phyloP scores from a whole-genome alignment of 2,329 filamentous ascomycete genomes.

The Aspergillus hiratsukae region DNA sequence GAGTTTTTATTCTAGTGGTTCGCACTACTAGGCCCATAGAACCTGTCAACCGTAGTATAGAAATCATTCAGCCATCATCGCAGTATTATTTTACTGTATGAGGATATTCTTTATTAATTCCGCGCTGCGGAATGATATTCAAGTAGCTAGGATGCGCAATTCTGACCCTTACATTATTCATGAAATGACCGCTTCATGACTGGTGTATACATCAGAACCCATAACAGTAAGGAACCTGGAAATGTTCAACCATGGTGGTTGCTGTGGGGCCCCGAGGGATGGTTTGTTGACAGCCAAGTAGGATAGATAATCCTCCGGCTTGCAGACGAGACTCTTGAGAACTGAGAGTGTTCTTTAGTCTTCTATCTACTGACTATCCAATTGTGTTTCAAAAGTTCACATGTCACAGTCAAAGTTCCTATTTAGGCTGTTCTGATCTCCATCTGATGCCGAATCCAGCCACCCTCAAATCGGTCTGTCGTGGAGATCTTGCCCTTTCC shows the following conservation, averaged over 20 bases:
- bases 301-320: background rate
- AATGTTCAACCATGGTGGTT: conserved; percentile 13
- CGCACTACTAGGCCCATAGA: no score
- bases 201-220: no score
- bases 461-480: background rate
- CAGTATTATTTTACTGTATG: background rate
- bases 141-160: no score
- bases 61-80: no score
- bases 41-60: no score
- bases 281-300: conserved; percentile 18
- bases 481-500: conserved; percentile 19
- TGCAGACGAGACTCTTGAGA: background rate
- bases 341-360: background rate
- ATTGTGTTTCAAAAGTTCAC: background rate
- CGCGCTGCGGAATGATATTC: no score
- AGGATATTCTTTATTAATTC: no score
- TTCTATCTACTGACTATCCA: background rate
- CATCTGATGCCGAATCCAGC: background rate
- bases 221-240: background rate
- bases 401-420: background rate
- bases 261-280: conserved; percentile 16
- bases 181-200: no score
- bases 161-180: no score
- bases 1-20: no score
- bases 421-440: background rate